phyloP scores from a whole-genome alignment of 2,329 filamentous ascomycete genomes.

The Fusarium stilboides region DNA sequence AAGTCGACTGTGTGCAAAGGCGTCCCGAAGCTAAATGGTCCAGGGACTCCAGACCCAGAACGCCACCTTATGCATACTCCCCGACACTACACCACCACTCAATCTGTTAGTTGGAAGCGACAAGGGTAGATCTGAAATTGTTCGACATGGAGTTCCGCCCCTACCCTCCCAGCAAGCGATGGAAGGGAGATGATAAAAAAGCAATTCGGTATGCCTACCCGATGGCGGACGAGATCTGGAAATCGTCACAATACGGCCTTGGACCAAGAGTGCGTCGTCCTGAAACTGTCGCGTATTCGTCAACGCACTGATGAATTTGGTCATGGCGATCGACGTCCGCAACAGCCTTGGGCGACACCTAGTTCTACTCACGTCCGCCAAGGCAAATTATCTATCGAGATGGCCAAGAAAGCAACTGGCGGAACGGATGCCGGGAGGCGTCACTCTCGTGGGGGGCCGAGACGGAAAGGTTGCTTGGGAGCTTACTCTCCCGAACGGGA shows the following conservation, averaged over 20 bases:
- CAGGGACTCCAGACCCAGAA: conserved; percentile 22
- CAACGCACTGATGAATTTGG: conserved; percentile 26
- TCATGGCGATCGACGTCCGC: conserved; percentile 32
- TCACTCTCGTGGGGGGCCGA: conserved; percentile 35
- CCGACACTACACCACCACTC: conserved; percentile 34
- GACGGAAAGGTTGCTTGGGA: conserved; percentile 15
- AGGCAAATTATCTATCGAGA: conserved; percentile 17
- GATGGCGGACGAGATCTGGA: conserved; percentile 25
- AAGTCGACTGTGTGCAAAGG: conserved; percentile 2
- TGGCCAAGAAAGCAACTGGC: conserved; percentile 14
- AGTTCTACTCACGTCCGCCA: not conserved
- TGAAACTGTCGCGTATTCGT: conserved; percentile 38
- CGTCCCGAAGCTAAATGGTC: conserved; percentile 11
- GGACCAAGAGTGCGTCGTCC: not conserved
- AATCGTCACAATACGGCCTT: conserved; percentile 9
- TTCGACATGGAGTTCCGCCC: conserved; percentile 29
- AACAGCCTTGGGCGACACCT: not conserved
- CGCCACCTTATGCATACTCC: conserved; percentile 39
- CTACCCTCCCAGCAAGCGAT: conserved; percentile 3
- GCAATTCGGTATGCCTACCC: conserved; percentile 8
- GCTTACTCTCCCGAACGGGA: conserved; percentile 15
- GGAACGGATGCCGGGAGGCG: conserved; percentile 15
- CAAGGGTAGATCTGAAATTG: conserved; percentile 37
- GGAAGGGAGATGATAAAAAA: not conserved
- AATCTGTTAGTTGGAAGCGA: conserved; percentile 28